Evolutionary conservation across 2,329 filamentous ascomycete species (phyloP).

Genomic region (Aciculosporium take): DNA sequence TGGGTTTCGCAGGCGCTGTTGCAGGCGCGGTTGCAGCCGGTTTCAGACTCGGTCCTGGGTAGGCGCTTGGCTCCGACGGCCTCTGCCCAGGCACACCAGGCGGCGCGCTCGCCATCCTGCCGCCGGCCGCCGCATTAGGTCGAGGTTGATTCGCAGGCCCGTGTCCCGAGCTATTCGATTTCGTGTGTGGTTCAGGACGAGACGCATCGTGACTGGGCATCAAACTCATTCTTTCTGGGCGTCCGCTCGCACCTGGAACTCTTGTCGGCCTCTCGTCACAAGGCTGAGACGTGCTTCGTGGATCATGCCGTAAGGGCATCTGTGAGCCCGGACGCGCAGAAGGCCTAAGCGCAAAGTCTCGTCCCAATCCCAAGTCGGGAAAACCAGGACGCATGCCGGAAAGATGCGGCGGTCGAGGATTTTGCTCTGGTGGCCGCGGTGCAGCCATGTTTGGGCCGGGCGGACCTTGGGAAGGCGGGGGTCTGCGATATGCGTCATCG

Average conservation of each 20-base stretch:
- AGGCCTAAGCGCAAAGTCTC: not conserved
- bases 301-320: constrained; percentile 9
- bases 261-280: constrained; percentile 19
- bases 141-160: constrained; percentile 9
- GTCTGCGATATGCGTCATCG: constrained; percentile 12
- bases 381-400: not conserved
- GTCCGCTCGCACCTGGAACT: constrained; percentile 17
- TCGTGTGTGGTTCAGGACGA: constrained; percentile 10
- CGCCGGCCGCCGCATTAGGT: constrained; percentile 9
- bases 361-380: not conserved
- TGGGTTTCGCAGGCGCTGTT: constrained; percentile 25
- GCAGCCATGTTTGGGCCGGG: constrained; percentile 18
- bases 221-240: constrained; percentile 21
- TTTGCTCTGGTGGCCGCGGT: constrained; percentile 17
- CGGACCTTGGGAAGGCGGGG: constrained; percentile 15
- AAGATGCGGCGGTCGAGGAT: constrained; percentile 8
- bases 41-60: constrained; percentile 15
- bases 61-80: constrained; percentile 2
- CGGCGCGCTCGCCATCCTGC: constrained; percentile 24
- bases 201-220: constrained; percentile 14
- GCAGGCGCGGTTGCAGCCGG: constrained; percentile 16
- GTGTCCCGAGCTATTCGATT: constrained; percentile 9
- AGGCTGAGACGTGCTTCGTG: constrained; percentile 4
- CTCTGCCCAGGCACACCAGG: constrained; percentile 15
- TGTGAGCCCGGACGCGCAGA: constrained; percentile 9